phyloP scores from a whole-genome alignment of 768 basidiomycete species.

The Piloderma croceum region DNA sequence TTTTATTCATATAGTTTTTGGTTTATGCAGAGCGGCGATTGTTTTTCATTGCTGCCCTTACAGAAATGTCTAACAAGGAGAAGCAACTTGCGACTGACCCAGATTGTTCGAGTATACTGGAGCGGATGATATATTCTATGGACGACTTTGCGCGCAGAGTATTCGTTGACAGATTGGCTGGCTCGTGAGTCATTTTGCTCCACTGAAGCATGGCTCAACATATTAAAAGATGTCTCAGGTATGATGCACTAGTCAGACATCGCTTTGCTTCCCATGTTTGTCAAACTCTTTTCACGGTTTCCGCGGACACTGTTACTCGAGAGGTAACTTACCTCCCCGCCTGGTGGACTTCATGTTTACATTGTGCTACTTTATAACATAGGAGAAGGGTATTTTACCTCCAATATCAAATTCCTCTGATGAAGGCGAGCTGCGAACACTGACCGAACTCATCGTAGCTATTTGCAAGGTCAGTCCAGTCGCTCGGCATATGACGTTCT shows the following conservation, averaged over 20 bases:
- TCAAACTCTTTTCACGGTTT: slow-evolving; percentile 78
- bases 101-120: slow-evolving; percentile 85
- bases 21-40: slow-evolving; percentile 55
- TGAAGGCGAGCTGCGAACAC: slow-evolving; percentile 60
- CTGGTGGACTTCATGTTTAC: neutral
- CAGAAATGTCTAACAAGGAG: slow-evolving; percentile 85
- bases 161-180: slow-evolving; percentile 79
- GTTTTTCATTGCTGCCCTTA: slow-evolving; percentile 77
- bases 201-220: slow-evolving; percentile 2
- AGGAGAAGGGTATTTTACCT: slow-evolving; percentile 55
- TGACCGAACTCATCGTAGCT: slow-evolving; percentile 60
- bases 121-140: slow-evolving; percentile 89
- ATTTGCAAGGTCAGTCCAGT: slow-evolving; percentile 50
- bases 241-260: slow-evolving; percentile 61
- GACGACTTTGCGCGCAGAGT: slow-evolving; percentile 94
- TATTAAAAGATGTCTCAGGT: slow-evolving; percentile 35
- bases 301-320: slow-evolving; percentile 55
- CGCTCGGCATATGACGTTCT: slow-evolving; percentile 15
- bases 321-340: slow-evolving; percentile 42
- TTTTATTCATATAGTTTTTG: slow-evolving; percentile 1
- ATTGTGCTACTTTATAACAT: neutral
- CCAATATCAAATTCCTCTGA: slow-evolving; percentile 40
- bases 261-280: slow-evolving; percentile 95
- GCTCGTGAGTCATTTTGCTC: slow-evolving; percentile 60
- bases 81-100: slow-evolving; percentile 88